Evolutionary conservation across 2,329 filamentous ascomycete species (phyloP).

Genomic region (Colletotrichum orbiculare): DNA sequence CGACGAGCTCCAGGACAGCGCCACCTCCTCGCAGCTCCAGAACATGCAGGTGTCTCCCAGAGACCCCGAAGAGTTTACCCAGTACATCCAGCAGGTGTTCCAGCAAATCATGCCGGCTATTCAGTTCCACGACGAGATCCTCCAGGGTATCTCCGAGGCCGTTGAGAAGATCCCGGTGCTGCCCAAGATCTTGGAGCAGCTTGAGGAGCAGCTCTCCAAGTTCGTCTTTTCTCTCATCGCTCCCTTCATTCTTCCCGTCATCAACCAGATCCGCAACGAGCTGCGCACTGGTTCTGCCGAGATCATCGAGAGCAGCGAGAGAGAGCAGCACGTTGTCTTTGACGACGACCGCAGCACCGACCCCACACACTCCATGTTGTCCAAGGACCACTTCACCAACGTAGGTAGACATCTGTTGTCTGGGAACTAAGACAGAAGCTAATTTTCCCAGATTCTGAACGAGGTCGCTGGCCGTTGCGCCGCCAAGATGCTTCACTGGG

Average conservation of each 20-base stretch:
- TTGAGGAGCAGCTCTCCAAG: slow-evolving; percentile 87
- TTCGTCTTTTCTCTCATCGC: slow-evolving; percentile 94
- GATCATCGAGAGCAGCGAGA: slow-evolving; percentile 85
- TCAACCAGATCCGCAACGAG: slow-evolving; percentile 87
- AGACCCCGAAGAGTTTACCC: slow-evolving; percentile 85
- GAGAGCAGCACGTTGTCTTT: slow-evolving; percentile 90
- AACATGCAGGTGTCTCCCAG: slow-evolving; percentile 79
- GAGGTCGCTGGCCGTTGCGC: slow-evolving; percentile 88
- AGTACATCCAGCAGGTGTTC: slow-evolving; percentile 78
- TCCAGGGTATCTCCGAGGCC: slow-evolving; percentile 80
- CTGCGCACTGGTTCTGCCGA: slow-evolving; percentile 86
- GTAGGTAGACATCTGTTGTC: slow-evolving; percentile 50
- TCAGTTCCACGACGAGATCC: slow-evolving; percentile 88
- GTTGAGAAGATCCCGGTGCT: slow-evolving; percentile 89
- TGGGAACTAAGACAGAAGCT: not conserved
- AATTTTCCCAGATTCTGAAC: slow-evolving; percentile 72
- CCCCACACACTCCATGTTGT: slow-evolving; percentile 94
- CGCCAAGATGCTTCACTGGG: slow-evolving; percentile 82
- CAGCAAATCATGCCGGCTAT: slow-evolving; percentile 89
- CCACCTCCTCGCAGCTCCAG: slow-evolving; percentile 79
- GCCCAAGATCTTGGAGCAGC: slow-evolving; percentile 84
- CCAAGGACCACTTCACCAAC: slow-evolving; percentile 95
- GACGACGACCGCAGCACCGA: slow-evolving; percentile 79
- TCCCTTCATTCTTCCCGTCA: slow-evolving; percentile 86
- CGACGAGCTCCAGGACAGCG: slow-evolving; percentile 82